These are phyloP conservation scores for Mycena sp. DNA, from an alignment of 1,284 basidiomycete genomes.

Conservation along the genomic window DNA sequence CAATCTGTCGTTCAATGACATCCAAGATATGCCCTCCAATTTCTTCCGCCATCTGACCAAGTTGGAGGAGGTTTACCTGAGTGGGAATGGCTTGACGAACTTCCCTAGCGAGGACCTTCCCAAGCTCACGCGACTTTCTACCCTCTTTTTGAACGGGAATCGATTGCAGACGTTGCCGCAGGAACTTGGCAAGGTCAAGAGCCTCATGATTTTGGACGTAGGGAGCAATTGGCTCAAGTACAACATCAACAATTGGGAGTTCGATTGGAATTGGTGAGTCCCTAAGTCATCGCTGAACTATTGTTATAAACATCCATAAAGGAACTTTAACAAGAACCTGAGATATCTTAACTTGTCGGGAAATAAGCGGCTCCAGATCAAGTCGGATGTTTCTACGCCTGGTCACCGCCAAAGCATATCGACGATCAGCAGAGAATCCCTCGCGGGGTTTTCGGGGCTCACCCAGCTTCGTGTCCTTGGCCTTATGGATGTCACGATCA, in stretches of 20 bases:
- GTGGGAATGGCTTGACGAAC: conserved; percentile 92
- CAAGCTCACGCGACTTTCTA: conserved; percentile 70
- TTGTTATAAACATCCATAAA: conserved; percentile 42
- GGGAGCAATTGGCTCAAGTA: conserved; percentile 97
- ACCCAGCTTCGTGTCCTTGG: conserved; percentile 89
- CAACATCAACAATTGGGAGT: conserved; percentile 99
- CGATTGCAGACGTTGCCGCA: conserved; percentile 92
- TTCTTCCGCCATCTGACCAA: conserved; percentile 78
- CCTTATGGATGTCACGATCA: conserved; percentile 97
- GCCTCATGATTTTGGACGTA: conserved; percentile 88
- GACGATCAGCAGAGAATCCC: conserved; percentile 47
- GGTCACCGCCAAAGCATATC: conserved; percentile 37
- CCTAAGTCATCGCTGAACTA: conserved; percentile 18
- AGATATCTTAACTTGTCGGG: conserved; percentile 80
- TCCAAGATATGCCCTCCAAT: conserved; percentile 86
- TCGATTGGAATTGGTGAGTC: conserved; percentile 98
- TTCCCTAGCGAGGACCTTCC: conserved; percentile 91
- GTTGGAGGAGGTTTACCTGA: conserved; percentile 91
- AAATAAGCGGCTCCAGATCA: conserved; percentile 61
- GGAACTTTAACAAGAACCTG: conserved; percentile 96
- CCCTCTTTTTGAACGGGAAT: conserved; percentile 95
- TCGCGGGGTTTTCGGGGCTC: conserved; percentile 91
- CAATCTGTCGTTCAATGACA: conserved; percentile 96
- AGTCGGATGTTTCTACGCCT: conserved; percentile 44
- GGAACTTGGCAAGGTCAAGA: conserved; percentile 87